Evolutionary conservation across 2,329 filamentous ascomycete species (phyloP).

Genomic region (Sporothrix luriei): DNA sequence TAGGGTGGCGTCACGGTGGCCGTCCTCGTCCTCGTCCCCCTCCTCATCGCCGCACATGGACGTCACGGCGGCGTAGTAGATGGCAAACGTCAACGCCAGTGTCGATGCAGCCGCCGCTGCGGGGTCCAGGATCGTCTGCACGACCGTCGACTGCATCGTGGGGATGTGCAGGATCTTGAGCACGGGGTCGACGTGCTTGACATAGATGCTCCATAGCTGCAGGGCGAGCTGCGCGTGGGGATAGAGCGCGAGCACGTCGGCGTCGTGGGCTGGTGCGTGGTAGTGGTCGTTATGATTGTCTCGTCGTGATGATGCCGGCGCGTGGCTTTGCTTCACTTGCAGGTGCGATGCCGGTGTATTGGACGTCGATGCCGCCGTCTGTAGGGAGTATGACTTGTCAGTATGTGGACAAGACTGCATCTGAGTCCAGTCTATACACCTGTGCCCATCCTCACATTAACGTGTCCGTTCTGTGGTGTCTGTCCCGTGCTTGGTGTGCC

Average conservation of each 20-base stretch:
- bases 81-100: slow-evolving; percentile 1
- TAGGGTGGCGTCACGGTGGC: background rate
- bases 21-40: background rate
- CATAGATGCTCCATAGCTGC: slow-evolving; percentile 20
- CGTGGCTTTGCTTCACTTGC: background rate
- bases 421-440: too few relatives aligned
- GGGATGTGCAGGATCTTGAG: slow-evolving; percentile 26
- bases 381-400: too few relatives aligned
- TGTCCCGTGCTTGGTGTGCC: background rate
- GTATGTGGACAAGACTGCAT: too few relatives aligned
- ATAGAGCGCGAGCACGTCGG: background rate
- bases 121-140: background rate
- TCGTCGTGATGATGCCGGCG: background rate
- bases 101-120: background rate
- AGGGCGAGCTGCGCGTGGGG: slow-evolving; percentile 8
- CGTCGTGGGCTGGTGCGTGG: background rate
- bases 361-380: background rate
- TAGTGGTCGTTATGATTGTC: background rate
- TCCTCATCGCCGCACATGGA: background rate
- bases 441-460: background rate
- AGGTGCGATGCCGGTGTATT: background rate
- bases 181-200: slow-evolving; percentile 18
- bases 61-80: slow-evolving; percentile 26
- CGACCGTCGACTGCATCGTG: background rate
- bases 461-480: background rate